Conservation (phyloP, 192 early-diverging fungal genomes). For the Podila epicladia region DNA sequence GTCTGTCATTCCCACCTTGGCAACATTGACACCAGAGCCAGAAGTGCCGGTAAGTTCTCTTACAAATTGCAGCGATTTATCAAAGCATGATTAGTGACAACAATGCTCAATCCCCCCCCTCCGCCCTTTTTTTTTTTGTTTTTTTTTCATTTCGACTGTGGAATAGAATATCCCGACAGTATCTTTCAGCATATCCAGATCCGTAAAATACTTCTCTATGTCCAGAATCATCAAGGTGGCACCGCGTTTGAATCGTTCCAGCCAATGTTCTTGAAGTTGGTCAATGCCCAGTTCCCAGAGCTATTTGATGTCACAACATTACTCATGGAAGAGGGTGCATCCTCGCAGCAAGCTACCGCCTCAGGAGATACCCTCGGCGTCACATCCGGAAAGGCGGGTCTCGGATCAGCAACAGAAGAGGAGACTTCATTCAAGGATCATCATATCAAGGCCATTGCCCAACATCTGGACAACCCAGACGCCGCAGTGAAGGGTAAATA, state of each 20-base stretch:
- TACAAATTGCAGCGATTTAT: not conserved
- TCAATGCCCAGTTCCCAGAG: conserved; percentile 49
- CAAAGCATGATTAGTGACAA: not conserved
- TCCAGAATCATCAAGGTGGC: conserved; percentile 37
- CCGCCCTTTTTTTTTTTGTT: no score
- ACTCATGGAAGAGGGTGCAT: conserved; percentile 30
- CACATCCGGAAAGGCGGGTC: not conserved
- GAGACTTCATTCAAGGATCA: not conserved
- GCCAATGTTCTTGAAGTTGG: conserved; percentile 44
- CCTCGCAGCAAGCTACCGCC: not conserved
- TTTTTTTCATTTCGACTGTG: not conserved
- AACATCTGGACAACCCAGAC: conserved; percentile 26
- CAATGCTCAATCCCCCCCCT: not conserved
- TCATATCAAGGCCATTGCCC: conserved; percentile 15
- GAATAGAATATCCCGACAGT: conserved; percentile 26
- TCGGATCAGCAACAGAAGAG: not conserved
- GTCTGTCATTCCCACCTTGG: conserved; percentile 13
- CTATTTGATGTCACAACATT: conserved; percentile 47
- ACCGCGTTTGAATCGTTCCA: conserved; percentile 35
- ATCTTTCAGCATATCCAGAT: conserved; percentile 39
- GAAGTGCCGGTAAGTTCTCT: conserved; percentile 15
- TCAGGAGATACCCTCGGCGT: not conserved
- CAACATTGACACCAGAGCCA: conserved; percentile 7
- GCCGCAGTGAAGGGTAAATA: conserved; percentile 36
- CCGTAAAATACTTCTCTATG: conserved; percentile 37